These are phyloP conservation scores for Chlorella ohadii DNA, from an alignment of 139 green algal species.

Conservation along the genomic window DNA sequence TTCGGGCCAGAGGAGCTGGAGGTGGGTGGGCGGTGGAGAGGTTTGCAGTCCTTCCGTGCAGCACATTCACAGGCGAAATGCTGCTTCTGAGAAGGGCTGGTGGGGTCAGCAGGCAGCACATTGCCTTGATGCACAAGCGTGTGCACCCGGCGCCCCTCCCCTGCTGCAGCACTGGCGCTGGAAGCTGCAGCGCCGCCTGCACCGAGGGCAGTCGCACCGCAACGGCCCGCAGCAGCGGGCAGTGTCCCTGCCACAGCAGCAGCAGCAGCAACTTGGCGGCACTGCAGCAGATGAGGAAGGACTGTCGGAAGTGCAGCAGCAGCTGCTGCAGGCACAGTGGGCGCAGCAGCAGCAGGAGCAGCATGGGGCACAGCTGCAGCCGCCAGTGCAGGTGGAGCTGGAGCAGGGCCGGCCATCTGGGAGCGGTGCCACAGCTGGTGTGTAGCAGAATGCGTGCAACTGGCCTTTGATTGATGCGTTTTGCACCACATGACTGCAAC, in stretches of 20 bases:
- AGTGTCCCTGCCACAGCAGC: conserved; percentile 12
- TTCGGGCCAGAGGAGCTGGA: conserved; percentile 56
- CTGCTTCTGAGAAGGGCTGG: too few relatives aligned
- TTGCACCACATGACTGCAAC: too few relatives aligned
- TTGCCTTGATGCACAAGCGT: too few relatives aligned
- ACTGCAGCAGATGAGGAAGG: background rate
- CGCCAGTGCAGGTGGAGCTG: background rate
- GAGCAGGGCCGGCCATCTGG: background rate
- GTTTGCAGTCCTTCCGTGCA: too few relatives aligned
- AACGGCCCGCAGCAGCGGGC: conserved; percentile 3
- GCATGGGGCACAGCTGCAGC: background rate
- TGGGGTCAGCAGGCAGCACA: too few relatives aligned
- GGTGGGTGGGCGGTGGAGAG: background rate
- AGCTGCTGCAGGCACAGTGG: background rate
- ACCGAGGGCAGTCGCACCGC: background rate
- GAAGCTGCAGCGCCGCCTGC: background rate
- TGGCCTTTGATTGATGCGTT: too few relatives aligned
- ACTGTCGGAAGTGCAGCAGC: background rate
- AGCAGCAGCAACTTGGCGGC: background rate
- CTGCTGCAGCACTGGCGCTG: conserved; percentile 33
- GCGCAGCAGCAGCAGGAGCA: background rate
- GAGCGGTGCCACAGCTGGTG: too few relatives aligned
- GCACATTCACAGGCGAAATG: too few relatives aligned
- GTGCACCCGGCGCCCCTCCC: too few relatives aligned
- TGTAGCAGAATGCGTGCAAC: too few relatives aligned